Evolutionary conservation across 306 rosid genomes (phyloP).

Genomic region (Prunus davidiana): DNA sequence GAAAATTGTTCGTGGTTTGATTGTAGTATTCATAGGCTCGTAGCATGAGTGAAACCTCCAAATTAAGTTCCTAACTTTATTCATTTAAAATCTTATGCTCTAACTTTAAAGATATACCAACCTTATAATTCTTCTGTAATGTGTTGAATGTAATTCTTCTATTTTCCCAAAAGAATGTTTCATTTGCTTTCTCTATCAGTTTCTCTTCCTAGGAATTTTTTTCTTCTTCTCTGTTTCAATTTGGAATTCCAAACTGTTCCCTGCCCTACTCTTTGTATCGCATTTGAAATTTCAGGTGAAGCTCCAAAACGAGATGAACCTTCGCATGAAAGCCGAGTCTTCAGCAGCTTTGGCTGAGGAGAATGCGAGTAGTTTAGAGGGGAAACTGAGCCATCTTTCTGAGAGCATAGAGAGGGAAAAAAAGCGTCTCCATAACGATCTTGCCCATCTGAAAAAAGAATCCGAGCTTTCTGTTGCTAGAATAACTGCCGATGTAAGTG

Average conservation of each 20-base stretch:
- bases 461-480: slow-evolving; percentile 69
- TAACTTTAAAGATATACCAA: too few relatives aligned
- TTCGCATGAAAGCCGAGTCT: slow-evolving; percentile 72
- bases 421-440: slow-evolving; percentile 48
- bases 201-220: not conserved
- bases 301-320: slow-evolving; percentile 62
- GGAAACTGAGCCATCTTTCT: slow-evolving; percentile 55
- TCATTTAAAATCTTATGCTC: too few relatives aligned
- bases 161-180: not conserved
- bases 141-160: too few relatives aligned
- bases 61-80: too few relatives aligned
- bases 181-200: not conserved
- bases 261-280: not conserved
- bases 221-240: not conserved
- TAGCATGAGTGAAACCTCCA: too few relatives aligned
- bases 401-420: slow-evolving; percentile 65
- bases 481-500: slow-evolving; percentile 64
- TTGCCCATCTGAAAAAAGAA: slow-evolving; percentile 57
- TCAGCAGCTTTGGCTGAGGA: slow-evolving; percentile 61
- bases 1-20: too few relatives aligned
- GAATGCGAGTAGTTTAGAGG: slow-evolving; percentile 54
- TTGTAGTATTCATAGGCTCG: too few relatives aligned
- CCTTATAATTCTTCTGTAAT: too few relatives aligned
- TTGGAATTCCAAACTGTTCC: not conserved
- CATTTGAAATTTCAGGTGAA: slow-evolving; percentile 51